Conservation (phyloP, 352 stramenopile genomes). For the Peronospora tabacina region DNA sequence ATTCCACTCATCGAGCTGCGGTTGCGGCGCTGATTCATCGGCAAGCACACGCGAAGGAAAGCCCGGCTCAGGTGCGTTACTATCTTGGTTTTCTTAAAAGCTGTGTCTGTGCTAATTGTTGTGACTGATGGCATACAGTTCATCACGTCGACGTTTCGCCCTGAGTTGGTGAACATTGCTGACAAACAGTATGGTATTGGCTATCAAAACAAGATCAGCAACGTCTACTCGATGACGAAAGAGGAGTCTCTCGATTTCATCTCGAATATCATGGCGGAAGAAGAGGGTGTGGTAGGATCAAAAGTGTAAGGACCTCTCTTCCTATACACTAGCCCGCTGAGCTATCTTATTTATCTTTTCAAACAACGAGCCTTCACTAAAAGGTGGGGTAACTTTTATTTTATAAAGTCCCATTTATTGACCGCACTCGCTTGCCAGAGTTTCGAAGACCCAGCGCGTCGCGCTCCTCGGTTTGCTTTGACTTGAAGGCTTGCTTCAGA, state of each 20-base stretch:
- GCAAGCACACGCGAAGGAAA: constrained; percentile 92
- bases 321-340: background rate
- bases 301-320: constrained; percentile 7
- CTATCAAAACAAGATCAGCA: constrained; percentile 98
- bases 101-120: constrained; percentile 5
- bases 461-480: constrained; percentile 71
- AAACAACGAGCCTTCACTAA: constrained; percentile 4
- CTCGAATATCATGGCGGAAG: constrained; percentile 83
- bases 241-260: constrained; percentile 98
- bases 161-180: constrained; percentile 95
- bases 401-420: constrained; percentile 20
- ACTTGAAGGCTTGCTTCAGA: constrained; percentile 57
- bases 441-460: constrained; percentile 61
- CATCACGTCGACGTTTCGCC: constrained; percentile 99
- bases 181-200: constrained; percentile 98
- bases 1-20: constrained; percentile 95
- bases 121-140: constrained; percentile 40
- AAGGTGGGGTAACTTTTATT: constrained; percentile 12
- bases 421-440: constrained; percentile 56
- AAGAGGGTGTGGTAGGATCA: constrained; percentile 57
- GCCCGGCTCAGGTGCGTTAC: constrained; percentile 88
- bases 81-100: background rate
- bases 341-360: constrained; percentile 4
- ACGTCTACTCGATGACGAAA: constrained; percentile 90
- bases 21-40: constrained; percentile 96